These are phyloP conservation scores for Dryas drummondii DNA, from an alignment of 306 rosid species.

Conservation along the genomic window DNA sequence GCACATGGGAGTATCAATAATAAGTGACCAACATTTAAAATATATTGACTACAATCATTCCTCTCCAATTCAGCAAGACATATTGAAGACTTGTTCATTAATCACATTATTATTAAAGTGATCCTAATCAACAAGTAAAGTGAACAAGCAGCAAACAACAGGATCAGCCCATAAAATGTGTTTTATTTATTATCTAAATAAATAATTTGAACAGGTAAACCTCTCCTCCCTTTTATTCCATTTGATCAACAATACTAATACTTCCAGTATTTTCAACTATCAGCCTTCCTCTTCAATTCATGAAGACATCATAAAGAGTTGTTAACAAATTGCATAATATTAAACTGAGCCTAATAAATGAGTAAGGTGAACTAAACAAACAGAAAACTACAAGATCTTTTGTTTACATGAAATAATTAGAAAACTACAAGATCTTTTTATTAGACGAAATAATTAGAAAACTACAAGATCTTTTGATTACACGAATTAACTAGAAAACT, in stretches of 20 bases:
- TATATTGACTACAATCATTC: slow-evolving; percentile 4
- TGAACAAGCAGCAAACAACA: neutral
- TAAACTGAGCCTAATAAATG: neutral
- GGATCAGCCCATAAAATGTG: neutral
- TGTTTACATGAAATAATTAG: neutral
- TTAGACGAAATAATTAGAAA: neutral
- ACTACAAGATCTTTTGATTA: neutral
- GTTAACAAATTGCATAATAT: neutral
- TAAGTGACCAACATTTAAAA: slow-evolving; percentile 18
- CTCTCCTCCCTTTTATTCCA: slow-evolving; percentile 1
- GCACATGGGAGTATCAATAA: slow-evolving; percentile 19
- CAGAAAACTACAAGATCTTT: neutral
- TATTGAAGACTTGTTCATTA: slow-evolving; percentile 18
- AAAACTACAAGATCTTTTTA: neutral
- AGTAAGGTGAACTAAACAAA: neutral
- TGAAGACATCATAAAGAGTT: neutral
- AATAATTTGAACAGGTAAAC: neutral
- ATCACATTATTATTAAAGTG: slow-evolving; percentile 18
- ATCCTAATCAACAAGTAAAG: neutral
- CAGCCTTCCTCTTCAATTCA: neutral
- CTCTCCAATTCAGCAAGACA: slow-evolving; percentile 7
- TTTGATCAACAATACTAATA: neutral
- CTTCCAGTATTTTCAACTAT: neutral
- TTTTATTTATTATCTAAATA: neutral
- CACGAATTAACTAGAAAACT: neutral